Evolutionary conservation across 2,329 filamentous ascomycete species (phyloP).

Genomic region (Phaeosphaeriaceae sp.): DNA sequence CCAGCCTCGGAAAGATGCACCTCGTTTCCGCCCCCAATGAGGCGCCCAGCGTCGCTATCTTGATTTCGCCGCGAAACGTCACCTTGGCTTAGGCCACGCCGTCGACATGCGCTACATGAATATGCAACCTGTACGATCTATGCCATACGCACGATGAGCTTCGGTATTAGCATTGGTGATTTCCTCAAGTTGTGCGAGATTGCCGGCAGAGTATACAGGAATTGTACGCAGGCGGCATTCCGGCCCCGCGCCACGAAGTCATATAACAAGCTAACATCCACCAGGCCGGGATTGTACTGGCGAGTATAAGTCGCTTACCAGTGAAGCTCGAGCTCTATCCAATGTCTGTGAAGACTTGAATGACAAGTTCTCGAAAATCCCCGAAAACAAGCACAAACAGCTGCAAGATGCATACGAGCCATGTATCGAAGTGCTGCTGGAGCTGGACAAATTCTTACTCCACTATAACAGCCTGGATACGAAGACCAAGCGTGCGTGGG

Average conservation of each 20-base stretch:
- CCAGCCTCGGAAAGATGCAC: neutral
- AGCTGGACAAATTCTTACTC: constrained; percentile 32
- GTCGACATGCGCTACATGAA: neutral
- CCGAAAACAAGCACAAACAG: constrained; percentile 22
- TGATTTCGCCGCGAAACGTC: neutral
- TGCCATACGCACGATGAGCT: constrained; percentile 23
- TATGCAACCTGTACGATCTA: neutral
- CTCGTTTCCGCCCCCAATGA: neutral
- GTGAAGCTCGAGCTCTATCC: constrained; percentile 32
- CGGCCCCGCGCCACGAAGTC: no score
- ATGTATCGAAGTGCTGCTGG: constrained; percentile 34
- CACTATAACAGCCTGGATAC: constrained; percentile 40
- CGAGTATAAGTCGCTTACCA: constrained; percentile 36
- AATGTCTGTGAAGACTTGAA: constrained; percentile 38
- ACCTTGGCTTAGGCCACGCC: neutral
- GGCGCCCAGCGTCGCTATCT: neutral
- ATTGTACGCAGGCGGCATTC: constrained; percentile 20
- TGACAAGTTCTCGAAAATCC: constrained; percentile 37
- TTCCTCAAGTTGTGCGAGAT: constrained; percentile 35
- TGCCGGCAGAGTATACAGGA: constrained; percentile 31
- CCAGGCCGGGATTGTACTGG: constrained; percentile 40
- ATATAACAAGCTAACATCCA: constrained; percentile 1
- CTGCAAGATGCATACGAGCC: constrained; percentile 30
- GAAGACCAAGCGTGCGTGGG: constrained; percentile 38
- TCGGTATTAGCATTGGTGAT: constrained; percentile 34